A percentile compares a stretch with the other conserved stretches of the same genome.
These are phyloP conservation scores for Neurospora pannonica DNA, from an alignment of 495 filamentous ascomycete species.

Conservation along the genomic window DNA sequence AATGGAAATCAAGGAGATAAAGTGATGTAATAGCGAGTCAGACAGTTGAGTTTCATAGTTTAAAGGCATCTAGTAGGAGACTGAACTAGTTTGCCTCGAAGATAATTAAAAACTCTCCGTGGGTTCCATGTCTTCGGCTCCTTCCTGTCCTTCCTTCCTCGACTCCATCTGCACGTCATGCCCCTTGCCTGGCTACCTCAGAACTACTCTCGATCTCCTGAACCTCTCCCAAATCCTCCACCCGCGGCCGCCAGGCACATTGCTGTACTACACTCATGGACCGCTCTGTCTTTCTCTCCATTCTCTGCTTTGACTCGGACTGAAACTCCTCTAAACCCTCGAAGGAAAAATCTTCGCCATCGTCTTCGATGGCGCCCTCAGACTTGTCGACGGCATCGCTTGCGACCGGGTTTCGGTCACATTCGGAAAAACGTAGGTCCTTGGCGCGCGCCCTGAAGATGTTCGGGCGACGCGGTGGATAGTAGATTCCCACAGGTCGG, in stretches of 20 bases:
- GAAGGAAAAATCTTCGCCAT: not conserved
- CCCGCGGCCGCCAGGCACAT: not conserved
- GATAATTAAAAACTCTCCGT: too few species aligned
- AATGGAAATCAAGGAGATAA: not conserved
- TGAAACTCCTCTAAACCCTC: not conserved
- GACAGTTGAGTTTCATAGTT: not conserved
- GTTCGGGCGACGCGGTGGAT: not conserved
- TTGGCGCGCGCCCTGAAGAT: not conserved
- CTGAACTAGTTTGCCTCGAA: too few species aligned
- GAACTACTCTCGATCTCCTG: not conserved
- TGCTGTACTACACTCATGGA: not conserved
- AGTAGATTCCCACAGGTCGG: not conserved
- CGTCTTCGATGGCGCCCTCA: accelerated
- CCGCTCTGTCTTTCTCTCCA: not conserved
- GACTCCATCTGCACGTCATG: not conserved
- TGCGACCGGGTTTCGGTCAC: not conserved
- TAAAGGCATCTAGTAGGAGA: not conserved
- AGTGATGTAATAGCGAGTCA: too few species aligned
- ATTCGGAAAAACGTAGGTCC: accelerated
- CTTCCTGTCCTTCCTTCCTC: too few species aligned
- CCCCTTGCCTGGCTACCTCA: not conserved
- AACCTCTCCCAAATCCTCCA: not conserved
- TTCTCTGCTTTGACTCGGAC: accelerated
- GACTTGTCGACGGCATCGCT: not conserved
- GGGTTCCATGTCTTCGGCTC: too few species aligned